Percentiles rank a stretch among this genome's conserved stretches.
These are phyloP conservation scores for Globisporangium yorkense DNA, from an alignment of 352 stramenopile species.

Conservation along the genomic window DNA sequence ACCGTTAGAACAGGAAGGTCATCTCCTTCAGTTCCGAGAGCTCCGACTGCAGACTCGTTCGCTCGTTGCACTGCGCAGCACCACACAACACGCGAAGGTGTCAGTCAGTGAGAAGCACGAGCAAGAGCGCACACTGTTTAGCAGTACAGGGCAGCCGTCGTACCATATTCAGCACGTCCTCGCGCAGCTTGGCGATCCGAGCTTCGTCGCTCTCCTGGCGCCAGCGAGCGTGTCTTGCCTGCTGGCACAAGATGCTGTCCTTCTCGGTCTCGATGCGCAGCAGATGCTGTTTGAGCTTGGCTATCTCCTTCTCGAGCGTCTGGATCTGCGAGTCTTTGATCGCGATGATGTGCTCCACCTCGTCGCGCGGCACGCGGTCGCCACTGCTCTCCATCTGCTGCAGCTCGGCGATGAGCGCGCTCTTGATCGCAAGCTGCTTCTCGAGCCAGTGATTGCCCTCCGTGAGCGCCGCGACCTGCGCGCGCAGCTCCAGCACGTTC, in stretches of 20 bases:
- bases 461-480: conserved; percentile 49
- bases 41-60: conserved; percentile 45
- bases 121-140: conserved; percentile 2
- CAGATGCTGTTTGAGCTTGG: conserved; percentile 35
- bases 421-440: conserved; percentile 52
- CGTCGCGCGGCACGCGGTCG: conserved; percentile 22
- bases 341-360: conserved; percentile 40
- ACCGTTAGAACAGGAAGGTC: conserved; percentile 25
- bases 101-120: neutral
- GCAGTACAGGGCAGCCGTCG: conserved; percentile 7
- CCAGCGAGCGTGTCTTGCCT: conserved; percentile 34
- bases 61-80: conserved; percentile 41
- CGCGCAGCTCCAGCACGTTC: conserved; percentile 59
- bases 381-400: conserved; percentile 31
- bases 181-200: conserved; percentile 40
- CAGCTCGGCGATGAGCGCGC: conserved; percentile 43
- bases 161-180: conserved; percentile 54
- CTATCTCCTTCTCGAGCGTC: conserved; percentile 50
- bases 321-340: conserved; percentile 56
- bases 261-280: conserved; percentile 40
- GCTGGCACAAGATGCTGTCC: conserved; percentile 50
- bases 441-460: conserved; percentile 60
- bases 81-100: conserved; percentile 2
- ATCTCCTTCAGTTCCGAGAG: conserved; percentile 53
- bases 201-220: conserved; percentile 43